Conservation (phyloP, 805 yeast species). For the Saccharomycopsis fermentans region DNA sequence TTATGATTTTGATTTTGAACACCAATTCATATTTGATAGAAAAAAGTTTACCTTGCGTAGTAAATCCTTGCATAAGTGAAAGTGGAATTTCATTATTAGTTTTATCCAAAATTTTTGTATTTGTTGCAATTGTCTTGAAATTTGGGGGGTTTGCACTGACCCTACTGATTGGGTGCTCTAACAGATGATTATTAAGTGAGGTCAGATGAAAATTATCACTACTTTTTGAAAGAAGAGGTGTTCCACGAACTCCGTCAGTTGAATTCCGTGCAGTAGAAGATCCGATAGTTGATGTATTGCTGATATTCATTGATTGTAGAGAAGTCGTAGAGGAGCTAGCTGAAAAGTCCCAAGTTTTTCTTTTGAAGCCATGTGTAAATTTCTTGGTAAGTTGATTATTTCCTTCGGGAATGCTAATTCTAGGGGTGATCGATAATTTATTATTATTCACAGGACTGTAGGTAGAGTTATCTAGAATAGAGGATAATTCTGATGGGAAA, state of each 20-base stretch:
- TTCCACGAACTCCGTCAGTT: not conserved
- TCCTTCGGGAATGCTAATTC: not conserved
- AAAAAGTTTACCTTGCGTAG: slow-evolving; percentile 41
- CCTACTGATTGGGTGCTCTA: not conserved
- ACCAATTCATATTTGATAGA: slow-evolving; percentile 42
- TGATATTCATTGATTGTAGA: not conserved
- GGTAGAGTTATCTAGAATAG: slow-evolving; percentile 5
- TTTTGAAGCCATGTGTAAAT: not conserved
- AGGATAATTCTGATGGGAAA: slow-evolving; percentile 15
- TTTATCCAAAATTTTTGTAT: slow-evolving; percentile 18
- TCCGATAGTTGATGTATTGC: not conserved
- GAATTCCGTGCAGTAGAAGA: not conserved
- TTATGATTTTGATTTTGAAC: slow-evolving; percentile 38
- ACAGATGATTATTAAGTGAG: not conserved
- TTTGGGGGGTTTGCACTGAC: not conserved
- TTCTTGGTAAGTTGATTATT: not conserved
- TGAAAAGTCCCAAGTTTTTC: not conserved
- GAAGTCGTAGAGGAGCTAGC: not conserved
- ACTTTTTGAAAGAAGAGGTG: not conserved
- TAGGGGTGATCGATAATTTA: not conserved
- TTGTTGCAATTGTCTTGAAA: slow-evolving; percentile 13
- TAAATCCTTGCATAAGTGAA: slow-evolving; percentile 34
- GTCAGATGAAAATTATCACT: not conserved
- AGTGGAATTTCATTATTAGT: slow-evolving; percentile 15
- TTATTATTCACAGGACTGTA: slow-evolving; percentile 9